These are phyloP conservation scores for Zoysia pacifica DNA, from an alignment of 176 grass and related monocot genomes.

Conservation along the genomic window DNA sequence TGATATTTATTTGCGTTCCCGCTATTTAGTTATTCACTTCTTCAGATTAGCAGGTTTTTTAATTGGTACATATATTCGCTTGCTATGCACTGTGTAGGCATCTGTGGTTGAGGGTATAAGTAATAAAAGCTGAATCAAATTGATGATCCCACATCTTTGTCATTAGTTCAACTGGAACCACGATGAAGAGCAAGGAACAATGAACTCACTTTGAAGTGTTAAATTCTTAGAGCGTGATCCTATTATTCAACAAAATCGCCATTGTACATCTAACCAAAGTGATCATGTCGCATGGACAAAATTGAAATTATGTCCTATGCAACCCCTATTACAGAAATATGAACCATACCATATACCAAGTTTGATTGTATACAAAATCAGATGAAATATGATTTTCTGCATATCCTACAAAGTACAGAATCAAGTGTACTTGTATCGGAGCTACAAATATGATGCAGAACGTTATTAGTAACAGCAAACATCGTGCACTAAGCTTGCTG, in stretches of 20 bases:
- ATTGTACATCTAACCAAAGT: neutral
- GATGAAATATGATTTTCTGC: neutral
- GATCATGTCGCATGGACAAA: neutral
- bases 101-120: too few relatives aligned
- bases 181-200: neutral
- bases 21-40: too few relatives aligned
- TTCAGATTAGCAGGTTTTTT: too few relatives aligned
- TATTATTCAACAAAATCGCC: neutral
- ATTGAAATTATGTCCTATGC: neutral
- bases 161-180: neutral
- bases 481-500: neutral
- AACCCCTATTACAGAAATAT: neutral
- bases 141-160: neutral
- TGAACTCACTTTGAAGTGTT: neutral
- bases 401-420: neutral
- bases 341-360: neutral
- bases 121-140: neutral
- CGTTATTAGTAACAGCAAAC: neutral
- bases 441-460: neutral
- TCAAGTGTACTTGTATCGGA: neutral
- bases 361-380: neutral
- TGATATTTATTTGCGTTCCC: too few relatives aligned
- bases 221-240: neutral
- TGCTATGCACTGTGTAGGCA: too few relatives aligned
- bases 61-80: too few relatives aligned